phyloP scores from a whole-genome alignment of 371 early-diverging fungal genomes.

The Haplosporangium sp. region DNA sequence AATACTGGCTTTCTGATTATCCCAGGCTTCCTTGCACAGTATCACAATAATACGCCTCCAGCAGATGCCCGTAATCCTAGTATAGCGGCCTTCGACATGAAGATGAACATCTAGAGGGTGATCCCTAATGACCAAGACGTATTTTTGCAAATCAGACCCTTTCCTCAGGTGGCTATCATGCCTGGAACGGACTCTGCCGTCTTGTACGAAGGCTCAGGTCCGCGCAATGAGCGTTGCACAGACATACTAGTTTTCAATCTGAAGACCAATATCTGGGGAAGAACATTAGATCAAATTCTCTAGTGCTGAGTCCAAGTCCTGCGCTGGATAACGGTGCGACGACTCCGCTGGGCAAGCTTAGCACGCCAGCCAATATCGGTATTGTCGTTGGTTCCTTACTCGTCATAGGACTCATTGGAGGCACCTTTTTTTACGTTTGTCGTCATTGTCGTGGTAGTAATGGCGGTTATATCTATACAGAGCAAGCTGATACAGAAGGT shows the following conservation, averaged over 20 bases:
- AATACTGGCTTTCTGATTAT: not conserved
- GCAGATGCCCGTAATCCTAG: not conserved
- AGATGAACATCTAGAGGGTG: not conserved
- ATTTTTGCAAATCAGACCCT: not conserved
- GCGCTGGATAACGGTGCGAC: no score
- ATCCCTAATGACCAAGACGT: not conserved
- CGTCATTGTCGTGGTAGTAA: no score
- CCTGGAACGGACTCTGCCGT: conserved; percentile 1
- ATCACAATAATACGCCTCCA: not conserved
- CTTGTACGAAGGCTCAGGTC: not conserved
- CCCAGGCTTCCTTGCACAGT: not conserved
- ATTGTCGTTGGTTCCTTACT: no score
- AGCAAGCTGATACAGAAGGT: no score
- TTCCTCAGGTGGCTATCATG: not conserved
- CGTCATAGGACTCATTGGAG: no score
- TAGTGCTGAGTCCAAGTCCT: no score
- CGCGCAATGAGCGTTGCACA: not conserved
- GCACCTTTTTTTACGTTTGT: no score
- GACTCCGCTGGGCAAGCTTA: no score
- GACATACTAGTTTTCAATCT: not conserved
- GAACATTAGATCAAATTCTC: not conserved
- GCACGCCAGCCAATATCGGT: no score
- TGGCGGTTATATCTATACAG: no score
- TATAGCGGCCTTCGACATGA: not conserved
- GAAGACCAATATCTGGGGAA: not conserved